phyloP scores from a whole-genome alignment of 345 rosid species.

The Cardamine occulta region DNA sequence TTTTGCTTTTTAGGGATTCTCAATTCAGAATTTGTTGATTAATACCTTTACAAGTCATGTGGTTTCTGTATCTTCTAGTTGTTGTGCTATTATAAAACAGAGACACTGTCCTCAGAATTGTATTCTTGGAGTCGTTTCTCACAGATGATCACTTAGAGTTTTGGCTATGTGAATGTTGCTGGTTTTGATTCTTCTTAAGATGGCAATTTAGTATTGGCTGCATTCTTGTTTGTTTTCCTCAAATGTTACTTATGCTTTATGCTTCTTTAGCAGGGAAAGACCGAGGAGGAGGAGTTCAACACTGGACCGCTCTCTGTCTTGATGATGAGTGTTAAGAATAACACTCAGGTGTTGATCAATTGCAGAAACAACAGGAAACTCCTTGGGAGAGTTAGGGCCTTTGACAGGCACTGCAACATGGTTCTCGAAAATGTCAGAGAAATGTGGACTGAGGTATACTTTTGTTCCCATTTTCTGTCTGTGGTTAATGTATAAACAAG shows the following conservation, averaged over 20 bases:
- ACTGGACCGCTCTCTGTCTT: slow-evolving; percentile 95
- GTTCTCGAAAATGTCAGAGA: slow-evolving; percentile 99
- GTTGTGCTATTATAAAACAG: background rate
- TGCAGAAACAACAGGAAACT: slow-evolving; percentile 75
- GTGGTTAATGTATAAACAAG: background rate
- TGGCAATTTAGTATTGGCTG: background rate
- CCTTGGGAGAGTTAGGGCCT: slow-evolving; percentile 93
- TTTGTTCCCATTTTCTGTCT: background rate
- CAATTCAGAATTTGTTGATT: background rate
- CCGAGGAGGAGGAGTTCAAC: slow-evolving; percentile 94
- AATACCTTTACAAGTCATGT: background rate
- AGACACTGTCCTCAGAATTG: background rate
- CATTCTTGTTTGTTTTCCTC: background rate
- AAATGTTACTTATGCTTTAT: background rate
- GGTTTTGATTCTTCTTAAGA: background rate
- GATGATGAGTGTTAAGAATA: slow-evolving; percentile 97
- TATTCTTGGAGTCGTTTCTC: background rate
- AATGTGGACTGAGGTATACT: slow-evolving; percentile 97
- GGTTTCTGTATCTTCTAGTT: background rate
- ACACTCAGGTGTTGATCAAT: slow-evolving; percentile 96
- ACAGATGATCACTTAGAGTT: background rate
- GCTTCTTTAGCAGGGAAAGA: slow-evolving; percentile 52
- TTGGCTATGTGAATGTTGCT: background rate
- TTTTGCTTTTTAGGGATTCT: background rate
- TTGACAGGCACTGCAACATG: slow-evolving; percentile 99